Percentiles rank a stretch among this genome's conserved stretches.
These are phyloP conservation scores for Alternaria triticina DNA, from an alignment of 2,329 filamentous ascomycete genomes.

Conservation along the genomic window DNA sequence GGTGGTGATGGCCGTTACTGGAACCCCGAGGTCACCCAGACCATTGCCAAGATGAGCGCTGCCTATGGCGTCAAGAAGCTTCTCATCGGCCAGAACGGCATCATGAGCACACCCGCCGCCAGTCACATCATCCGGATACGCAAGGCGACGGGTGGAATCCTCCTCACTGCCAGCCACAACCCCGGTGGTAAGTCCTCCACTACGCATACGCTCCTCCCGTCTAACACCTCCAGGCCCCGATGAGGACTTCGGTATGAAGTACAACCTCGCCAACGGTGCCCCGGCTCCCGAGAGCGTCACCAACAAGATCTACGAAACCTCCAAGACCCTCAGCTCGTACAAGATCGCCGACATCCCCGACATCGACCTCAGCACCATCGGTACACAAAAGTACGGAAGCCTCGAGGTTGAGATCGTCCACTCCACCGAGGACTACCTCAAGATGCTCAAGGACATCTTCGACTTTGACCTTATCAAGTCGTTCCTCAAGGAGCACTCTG, in stretches of 20 bases:
- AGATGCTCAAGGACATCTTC: constrained; percentile 98
- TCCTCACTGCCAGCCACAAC: constrained; percentile 97
- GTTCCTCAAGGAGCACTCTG: constrained; percentile 83
- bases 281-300: constrained; percentile 95
- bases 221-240: constrained; percentile 69
- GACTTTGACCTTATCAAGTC: constrained; percentile 95
- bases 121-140: constrained; percentile 95
- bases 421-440: constrained; percentile 87
- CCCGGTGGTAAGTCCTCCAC: constrained; percentile 75
- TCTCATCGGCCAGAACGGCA: constrained; percentile 92
- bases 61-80: constrained; percentile 99
- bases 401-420: constrained; percentile 96
- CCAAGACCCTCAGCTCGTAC: constrained; percentile 89
- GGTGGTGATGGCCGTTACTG: constrained; percentile 96
- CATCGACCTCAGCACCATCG: constrained; percentile 82
- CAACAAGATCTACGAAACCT: constrained; percentile 95
- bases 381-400: constrained; percentile 80
- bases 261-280: constrained; percentile 96
- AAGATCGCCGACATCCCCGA: constrained; percentile 88
- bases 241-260: constrained; percentile 99
- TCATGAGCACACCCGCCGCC: constrained; percentile 93
- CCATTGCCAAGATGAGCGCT: constrained; percentile 96
- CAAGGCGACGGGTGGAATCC: constrained; percentile 93
- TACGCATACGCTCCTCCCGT: too few species aligned
- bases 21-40: constrained; percentile 94